Conservation (phyloP, 441 rosid species). For the Croton setiger region DNA sequence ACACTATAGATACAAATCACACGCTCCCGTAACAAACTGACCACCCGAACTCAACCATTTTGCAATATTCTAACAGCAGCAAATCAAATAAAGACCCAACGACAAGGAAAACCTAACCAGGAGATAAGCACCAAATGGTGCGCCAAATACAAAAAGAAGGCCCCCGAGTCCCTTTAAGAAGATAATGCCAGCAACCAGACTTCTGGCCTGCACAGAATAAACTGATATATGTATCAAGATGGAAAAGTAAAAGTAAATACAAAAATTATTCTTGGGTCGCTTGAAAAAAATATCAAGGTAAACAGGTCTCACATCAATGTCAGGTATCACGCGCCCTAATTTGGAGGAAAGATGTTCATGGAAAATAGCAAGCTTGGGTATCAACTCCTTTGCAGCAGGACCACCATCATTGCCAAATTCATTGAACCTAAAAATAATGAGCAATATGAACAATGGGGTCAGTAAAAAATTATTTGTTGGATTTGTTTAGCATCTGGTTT, state of each 20-base stretch:
- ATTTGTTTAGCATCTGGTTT: conserved; percentile 1
- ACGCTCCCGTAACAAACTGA: too few relatives aligned
- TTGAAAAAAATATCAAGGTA: not conserved
- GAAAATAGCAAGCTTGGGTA: conserved; percentile 30
- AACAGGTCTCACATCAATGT: conserved; percentile 33
- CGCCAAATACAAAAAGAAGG: conserved; percentile 42
- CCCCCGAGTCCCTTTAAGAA: conserved; percentile 47
- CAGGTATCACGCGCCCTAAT: conserved; percentile 28
- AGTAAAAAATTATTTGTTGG: not conserved
- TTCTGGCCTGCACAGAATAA: conserved; percentile 29
- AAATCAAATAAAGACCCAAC: not conserved
- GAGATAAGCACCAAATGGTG: conserved; percentile 43
- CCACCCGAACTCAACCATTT: not conserved
- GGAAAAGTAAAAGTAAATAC: not conserved
- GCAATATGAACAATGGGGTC: not conserved
- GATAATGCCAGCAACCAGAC: conserved; percentile 27
- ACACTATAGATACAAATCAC: too few relatives aligned
- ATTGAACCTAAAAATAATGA: conserved; percentile 29
- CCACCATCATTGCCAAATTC: conserved; percentile 46
- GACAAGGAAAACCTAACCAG: conserved; percentile 32
- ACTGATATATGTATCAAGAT: not conserved
- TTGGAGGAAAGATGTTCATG: conserved; percentile 23
- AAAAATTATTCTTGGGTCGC: not conserved
- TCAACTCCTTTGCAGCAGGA: conserved; percentile 33
- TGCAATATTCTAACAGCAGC: not conserved